Evolutionary conservation across 306 rosid species (phyloP).

Genomic region (Begonia masoniana): DNA sequence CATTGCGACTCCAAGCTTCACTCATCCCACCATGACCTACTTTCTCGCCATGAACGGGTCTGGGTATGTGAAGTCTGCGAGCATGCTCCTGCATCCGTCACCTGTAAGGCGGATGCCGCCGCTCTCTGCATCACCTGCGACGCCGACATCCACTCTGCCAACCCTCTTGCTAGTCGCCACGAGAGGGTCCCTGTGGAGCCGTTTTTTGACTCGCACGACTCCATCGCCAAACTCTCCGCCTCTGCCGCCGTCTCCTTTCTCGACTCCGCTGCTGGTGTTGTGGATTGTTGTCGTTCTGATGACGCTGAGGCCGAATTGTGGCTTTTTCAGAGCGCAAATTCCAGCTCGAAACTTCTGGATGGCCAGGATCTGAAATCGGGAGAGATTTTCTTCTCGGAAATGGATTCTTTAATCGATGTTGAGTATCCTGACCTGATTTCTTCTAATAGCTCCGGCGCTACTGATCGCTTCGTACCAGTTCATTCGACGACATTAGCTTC

Average conservation of each 20-base stretch:
- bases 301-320: constrained; percentile 24
- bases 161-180: constrained; percentile 85
- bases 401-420: not conserved
- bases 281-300: constrained; percentile 16
- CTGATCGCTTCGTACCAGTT: not conserved
- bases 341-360: constrained; percentile 32
- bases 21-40: constrained; percentile 33
- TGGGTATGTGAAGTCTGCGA: constrained; percentile 97
- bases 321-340: constrained; percentile 40
- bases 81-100: constrained; percentile 85
- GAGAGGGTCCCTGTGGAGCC: constrained; percentile 88
- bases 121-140: constrained; percentile 88
- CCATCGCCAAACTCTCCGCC: constrained; percentile 31
- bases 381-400: constrained; percentile 42
- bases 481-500: not conserved
- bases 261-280: constrained; percentile 4
- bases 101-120: constrained; percentile 96
- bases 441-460: not conserved
- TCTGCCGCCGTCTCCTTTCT: constrained; percentile 22
- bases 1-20: constrained; percentile 65
- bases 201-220: constrained; percentile 48
- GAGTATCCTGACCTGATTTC: not conserved
- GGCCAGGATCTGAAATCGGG: constrained; percentile 44
- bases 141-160: constrained; percentile 83
- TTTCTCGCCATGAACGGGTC: constrained; percentile 70